Evolutionary conservation across 2,329 filamentous ascomycete species (phyloP).

Genomic region (Phyllosticta citribraziliensis): DNA sequence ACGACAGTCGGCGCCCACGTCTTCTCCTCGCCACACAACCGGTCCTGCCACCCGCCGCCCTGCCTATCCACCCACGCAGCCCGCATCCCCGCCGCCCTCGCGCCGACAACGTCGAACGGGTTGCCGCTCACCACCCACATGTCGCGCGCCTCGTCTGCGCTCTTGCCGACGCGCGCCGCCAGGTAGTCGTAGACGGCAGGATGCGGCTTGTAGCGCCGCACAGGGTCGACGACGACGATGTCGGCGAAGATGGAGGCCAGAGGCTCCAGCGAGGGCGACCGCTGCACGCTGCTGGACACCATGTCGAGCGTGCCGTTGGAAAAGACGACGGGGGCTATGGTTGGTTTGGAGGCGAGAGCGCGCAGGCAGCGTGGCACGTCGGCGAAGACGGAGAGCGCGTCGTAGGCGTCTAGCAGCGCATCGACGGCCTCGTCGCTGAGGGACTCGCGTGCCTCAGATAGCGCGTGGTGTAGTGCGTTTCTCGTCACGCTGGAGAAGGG

Average conservation of each 20-base stretch:
- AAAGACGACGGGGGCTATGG: slow-evolving; percentile 52
- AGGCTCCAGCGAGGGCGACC: slow-evolving; percentile 46
- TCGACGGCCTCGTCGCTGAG: slow-evolving; percentile 37
- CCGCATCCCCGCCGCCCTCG: slow-evolving; percentile 50
- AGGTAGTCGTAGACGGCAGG: slow-evolving; percentile 53
- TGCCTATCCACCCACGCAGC: slow-evolving; percentile 58
- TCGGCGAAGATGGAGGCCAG: slow-evolving; percentile 19
- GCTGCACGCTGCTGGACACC: slow-evolving; percentile 50
- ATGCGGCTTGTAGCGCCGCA: slow-evolving; percentile 56
- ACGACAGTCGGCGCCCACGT: slow-evolving; percentile 40
- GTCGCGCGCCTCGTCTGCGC: slow-evolving; percentile 30
- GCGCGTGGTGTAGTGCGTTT: slow-evolving; percentile 52
- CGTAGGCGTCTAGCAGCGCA: slow-evolving; percentile 53
- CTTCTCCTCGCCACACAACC: slow-evolving; percentile 35
- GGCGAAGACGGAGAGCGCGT: slow-evolving; percentile 53
- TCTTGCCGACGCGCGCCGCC: slow-evolving; percentile 40
- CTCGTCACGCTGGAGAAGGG: slow-evolving; percentile 55
- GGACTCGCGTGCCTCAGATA: slow-evolving; percentile 45
- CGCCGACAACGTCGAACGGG: slow-evolving; percentile 63
- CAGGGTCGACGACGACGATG: slow-evolving; percentile 52
- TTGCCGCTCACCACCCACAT: slow-evolving; percentile 65
- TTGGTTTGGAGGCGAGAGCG: slow-evolving; percentile 31
- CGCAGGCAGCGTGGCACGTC: slow-evolving; percentile 50
- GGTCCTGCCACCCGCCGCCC: slow-evolving; percentile 56
- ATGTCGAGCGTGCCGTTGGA: slow-evolving; percentile 59